phyloP scores from a whole-genome alignment of 345 rosid genomes.

The Bruguiera sexangula region DNA sequence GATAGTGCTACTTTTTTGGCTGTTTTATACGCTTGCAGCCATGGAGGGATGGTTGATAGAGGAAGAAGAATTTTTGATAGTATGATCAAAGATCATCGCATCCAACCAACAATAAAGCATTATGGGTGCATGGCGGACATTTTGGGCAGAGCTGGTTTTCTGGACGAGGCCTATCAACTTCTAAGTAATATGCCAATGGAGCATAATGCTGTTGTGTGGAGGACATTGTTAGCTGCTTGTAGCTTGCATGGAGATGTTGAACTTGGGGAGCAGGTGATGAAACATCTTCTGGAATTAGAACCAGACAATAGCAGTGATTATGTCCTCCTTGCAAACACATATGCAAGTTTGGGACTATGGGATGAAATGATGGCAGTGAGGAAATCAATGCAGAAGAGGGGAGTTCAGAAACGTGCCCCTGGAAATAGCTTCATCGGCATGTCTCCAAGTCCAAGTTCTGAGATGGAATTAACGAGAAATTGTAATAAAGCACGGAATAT shows the following conservation, averaged over 20 bases:
- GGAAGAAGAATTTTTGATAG: conserved; percentile 36
- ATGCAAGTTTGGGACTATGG: conserved; percentile 38
- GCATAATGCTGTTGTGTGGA: conserved; percentile 40
- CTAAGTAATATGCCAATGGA: conserved; percentile 27
- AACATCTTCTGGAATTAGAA: conserved; percentile 29
- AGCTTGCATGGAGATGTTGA: conserved; percentile 33
- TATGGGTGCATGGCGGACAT: conserved; percentile 46
- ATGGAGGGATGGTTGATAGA: conserved; percentile 44
- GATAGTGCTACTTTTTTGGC: conserved; percentile 44
- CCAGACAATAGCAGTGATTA: conserved; percentile 40
- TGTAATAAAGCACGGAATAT: conserved; percentile 13
- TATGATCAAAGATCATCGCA: conserved; percentile 29
- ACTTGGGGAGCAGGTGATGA: conserved; percentile 29
- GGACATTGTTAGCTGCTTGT: conserved; percentile 39
- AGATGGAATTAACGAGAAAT: neutral
- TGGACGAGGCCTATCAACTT: conserved; percentile 39
- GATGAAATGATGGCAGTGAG: conserved; percentile 27
- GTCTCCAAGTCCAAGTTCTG: neutral
- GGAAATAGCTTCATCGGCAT: conserved; percentile 27
- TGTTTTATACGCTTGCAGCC: conserved; percentile 39
- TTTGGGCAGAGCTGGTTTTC: conserved; percentile 41
- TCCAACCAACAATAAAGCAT: conserved; percentile 40
- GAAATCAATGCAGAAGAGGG: conserved; percentile 26
- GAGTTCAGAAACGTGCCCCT: conserved; percentile 35
- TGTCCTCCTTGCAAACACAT: conserved; percentile 36